A percentile compares a stretch with the other conserved stretches of the same genome.
phyloP scores from a whole-genome alignment of 176 grass and related monocot species.

The Secale cereale region DNA sequence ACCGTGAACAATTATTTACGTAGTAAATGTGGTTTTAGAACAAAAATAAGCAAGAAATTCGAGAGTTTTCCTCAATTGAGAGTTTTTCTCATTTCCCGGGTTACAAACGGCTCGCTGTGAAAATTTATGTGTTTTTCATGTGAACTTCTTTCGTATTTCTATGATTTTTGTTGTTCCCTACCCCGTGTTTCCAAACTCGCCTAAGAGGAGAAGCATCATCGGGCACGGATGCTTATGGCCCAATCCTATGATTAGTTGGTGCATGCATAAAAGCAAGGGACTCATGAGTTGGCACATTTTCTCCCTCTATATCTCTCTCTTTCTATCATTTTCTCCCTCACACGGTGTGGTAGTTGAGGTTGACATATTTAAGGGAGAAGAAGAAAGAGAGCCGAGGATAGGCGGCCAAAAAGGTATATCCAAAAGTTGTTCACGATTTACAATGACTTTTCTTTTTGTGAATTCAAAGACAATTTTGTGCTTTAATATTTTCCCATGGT shows the following conservation, averaged over 20 bases:
- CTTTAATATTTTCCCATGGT: background rate
- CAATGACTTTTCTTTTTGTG: conserved; percentile 2
- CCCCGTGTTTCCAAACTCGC: too few species aligned
- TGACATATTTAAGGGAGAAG: conserved; percentile 36
- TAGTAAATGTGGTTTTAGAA: background rate
- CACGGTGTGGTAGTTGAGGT: conserved; percentile 21
- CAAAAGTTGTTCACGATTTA: conserved; percentile 23
- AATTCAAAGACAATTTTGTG: background rate
- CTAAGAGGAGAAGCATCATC: conserved; percentile 35
- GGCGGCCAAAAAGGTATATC: conserved; percentile 37
- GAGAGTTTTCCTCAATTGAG: background rate
- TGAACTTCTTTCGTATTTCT: too few species aligned
- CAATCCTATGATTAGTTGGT: background rate
- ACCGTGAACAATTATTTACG: background rate
- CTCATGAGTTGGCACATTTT: conserved; percentile 27
- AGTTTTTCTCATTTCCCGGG: background rate
- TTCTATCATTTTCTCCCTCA: conserved; percentile 4
- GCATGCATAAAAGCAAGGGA: conserved; percentile 25
- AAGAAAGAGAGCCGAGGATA: conserved; percentile 1
- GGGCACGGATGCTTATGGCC: conserved; percentile 22
- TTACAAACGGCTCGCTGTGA: background rate
- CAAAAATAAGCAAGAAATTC: background rate
- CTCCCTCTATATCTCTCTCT: conserved; percentile 1
- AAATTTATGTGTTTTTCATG: background rate
- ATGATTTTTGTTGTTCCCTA: too few species aligned